Base-by-base conservation (phyloP, 257 asterid genomes). In the Oldenlandia corymbosa region DNA sequence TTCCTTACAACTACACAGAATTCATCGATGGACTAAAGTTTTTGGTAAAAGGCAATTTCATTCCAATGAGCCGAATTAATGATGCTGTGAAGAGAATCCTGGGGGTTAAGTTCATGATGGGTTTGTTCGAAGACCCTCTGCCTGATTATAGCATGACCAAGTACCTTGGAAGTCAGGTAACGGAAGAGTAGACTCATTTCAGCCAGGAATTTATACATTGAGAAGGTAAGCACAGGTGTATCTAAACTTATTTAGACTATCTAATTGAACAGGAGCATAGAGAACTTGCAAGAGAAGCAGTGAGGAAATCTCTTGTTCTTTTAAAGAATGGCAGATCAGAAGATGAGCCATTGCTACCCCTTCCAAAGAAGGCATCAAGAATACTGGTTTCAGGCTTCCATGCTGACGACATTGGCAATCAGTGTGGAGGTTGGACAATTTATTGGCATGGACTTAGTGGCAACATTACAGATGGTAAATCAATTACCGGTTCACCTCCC, bases 31-130 rank as follows among this genome's bases (percentile, higher is more conserved):
- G 83, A 7, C 76, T 85, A 26, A 80, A 85, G 7, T 56, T 24
- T n/a, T 62, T 85, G 79, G 91, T 85, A 60, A 77, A 80, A 10
- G 59, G 68, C 13, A 81, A 83, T 3, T 70, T 79, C 60, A 37
- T 87, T 37, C 75, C 82, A 23, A 78, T 85, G 51, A 75, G 77
- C 73, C 86, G 93, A 68, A 85, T 85, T 48, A 75, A 87, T 23
- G 95, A 87, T 74, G 93, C 95, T 28, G 95, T 87, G 55, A 23
- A 31, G n/a, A 79, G 95, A 74, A 88, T 88, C 65, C 59, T 83
- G 18, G 64, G 88, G 67, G 91, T 88, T 21, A 88, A 88, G 68
- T 88, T 85, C 81, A 60, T 75, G 32, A 81, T 88, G 81, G 94
- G 94, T 14, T 70, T 85, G 5, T 88, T 88, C 48, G 95, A 88